Evolutionary conservation across 1,284 basidiomycete species (phyloP).

Genomic region (Ganoderma meredithae): DNA sequence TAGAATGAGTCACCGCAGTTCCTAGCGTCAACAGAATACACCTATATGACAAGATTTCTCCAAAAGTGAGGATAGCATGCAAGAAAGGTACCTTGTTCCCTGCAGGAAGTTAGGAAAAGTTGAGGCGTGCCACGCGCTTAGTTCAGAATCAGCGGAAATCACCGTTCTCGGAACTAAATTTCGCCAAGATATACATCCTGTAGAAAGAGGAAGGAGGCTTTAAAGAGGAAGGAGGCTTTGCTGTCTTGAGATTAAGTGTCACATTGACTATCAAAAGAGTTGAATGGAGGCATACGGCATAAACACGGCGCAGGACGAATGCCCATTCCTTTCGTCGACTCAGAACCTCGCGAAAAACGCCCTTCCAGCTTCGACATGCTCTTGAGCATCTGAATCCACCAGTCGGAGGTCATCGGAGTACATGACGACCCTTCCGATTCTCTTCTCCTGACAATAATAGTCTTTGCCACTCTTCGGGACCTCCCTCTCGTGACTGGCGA

Average conservation of each 20-base stretch:
- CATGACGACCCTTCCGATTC: not conserved
- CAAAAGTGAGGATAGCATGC: not conserved
- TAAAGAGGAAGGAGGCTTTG: not conserved
- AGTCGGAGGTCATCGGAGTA: not conserved
- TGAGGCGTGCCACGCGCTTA: not conserved
- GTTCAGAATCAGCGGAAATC: not conserved
- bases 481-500: not conserved
- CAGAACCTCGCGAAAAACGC: not conserved
- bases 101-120: not conserved
- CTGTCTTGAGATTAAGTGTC: not conserved
- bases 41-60: not conserved
- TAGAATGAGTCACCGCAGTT: not conserved
- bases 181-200: too few species aligned
- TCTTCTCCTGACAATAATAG: not conserved
- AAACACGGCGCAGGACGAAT: not conserved
- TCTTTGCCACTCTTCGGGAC: not conserved
- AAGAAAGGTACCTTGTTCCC: slow-evolving; percentile 2
- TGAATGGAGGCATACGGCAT: not conserved
- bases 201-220: not conserved
- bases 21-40: not conserved
- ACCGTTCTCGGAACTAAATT: not conserved
- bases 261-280: not conserved
- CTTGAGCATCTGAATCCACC: not conserved
- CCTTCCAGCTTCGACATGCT: not conserved
- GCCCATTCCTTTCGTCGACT: not conserved